A percentile compares a stretch with the other conserved stretches of the same genome.
These are phyloP conservation scores for Castanea mollissima DNA, from an alignment of 306 rosid species.

Conservation along the genomic window DNA sequence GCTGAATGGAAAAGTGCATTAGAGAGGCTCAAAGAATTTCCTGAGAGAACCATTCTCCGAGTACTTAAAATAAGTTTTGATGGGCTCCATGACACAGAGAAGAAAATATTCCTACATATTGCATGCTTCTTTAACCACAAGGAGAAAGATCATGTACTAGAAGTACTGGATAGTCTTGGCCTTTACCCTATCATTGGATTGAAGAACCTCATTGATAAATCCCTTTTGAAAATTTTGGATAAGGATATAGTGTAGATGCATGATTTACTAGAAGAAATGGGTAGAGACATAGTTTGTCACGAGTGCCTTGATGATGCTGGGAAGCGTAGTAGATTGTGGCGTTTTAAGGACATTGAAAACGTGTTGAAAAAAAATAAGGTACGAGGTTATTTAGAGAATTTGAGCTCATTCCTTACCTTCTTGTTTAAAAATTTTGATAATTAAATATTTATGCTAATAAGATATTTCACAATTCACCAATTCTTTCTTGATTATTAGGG, in stretches of 20 bases:
- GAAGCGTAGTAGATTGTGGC: neutral
- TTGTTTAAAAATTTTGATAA: neutral
- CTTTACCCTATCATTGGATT: accelerated
- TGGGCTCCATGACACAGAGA: accelerated
- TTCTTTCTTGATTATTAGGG: no score
- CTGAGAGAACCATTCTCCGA: accelerated
- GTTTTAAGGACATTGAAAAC: neutral
- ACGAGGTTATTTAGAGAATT: neutral
- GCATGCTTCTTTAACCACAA: neutral
- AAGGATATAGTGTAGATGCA: neutral
- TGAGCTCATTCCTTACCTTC: no score
- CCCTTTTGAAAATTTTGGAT: neutral
- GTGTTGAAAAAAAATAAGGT: neutral
- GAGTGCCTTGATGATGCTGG: neutral
- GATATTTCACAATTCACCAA: no score
- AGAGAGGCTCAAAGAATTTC: accelerated
- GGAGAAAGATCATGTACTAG: neutral
- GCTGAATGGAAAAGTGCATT: neutral
- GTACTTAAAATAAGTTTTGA: neutral
- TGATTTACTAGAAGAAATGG: neutral
- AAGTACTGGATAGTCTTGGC: neutral
- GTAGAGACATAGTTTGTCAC: neutral
- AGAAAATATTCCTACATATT: neutral
- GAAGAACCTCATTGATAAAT: neutral
- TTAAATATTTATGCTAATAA: neutral